Conservation (phyloP, 495 filamentous ascomycete genomes). For the Tuber magnatum region DNA sequence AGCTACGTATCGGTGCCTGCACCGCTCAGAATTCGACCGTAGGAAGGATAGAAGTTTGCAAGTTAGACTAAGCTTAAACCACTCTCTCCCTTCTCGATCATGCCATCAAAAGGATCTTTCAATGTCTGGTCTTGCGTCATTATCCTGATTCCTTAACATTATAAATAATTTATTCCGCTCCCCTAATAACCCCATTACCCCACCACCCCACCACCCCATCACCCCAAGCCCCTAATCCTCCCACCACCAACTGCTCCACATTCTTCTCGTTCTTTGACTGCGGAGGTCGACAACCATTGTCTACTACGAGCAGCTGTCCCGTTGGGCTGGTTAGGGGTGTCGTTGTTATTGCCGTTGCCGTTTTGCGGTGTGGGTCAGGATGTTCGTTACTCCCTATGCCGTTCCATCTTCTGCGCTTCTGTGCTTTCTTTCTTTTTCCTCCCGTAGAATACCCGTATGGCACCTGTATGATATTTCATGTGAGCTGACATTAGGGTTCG, state of each 20-base stretch:
- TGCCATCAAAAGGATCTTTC: not conserved
- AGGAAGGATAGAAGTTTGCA: not conserved
- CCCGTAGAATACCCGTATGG: conserved; percentile 14
- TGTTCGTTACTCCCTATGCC: conserved; percentile 24
- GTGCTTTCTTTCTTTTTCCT: conserved; percentile 22
- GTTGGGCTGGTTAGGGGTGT: conserved; percentile 1
- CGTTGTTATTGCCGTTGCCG: conserved; percentile 11
- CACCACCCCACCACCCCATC: not conserved
- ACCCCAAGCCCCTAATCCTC: conserved; percentile 6
- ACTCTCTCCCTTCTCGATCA: not conserved
- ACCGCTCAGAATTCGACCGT: not conserved
- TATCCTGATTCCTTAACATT: conserved; percentile 21
- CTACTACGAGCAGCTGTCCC: not conserved
- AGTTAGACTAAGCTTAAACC: no score
- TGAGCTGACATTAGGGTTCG: conserved; percentile 9
- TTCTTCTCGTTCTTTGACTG: not conserved
- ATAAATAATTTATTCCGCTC: conserved; percentile 23
- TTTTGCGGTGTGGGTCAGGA: conserved; percentile 19
- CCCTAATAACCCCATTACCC: not conserved
- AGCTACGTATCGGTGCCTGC: not conserved
- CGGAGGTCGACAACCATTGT: not conserved
- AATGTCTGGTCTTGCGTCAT: conserved; percentile 31
- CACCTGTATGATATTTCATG: conserved; percentile 12
- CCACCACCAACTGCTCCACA: conserved; percentile 2
- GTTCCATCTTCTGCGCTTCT: not conserved